Base-by-base conservation (phyloP, 106 monocot genomes). In the Cymbidium sinense region DNA sequence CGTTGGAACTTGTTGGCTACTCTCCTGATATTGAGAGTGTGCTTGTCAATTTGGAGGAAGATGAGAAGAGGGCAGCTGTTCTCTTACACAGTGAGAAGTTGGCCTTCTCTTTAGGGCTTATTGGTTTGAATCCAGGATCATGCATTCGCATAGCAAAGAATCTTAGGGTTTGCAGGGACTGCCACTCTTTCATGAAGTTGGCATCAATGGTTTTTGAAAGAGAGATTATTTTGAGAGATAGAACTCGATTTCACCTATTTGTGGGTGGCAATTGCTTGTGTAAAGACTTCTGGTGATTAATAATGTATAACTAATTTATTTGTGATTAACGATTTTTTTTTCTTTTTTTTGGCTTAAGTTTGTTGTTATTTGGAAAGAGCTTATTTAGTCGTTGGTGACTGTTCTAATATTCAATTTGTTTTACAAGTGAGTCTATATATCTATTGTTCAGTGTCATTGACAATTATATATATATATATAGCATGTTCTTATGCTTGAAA, bases 81-180 rank as follows among this genome's bases (percentile, higher is more conserved):
- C 76, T 88, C 1, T 43, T 77, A 52, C 93, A 93, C 74, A 83
- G 93, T 61, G 87, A 94, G 73, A 94, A 94, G 83, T 33, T 94
- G 13, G 91, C 91, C 18, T 76, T 91, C 20, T 82, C 84, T n/a
- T 84, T 91, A 70, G 88, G 82, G 64, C 79, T 91, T 28, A 84
- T 91, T 13, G 74, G 41, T 36, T 65, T 72, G 12, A 54, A 0
- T 10, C 72, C 31, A 3, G 77, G 86, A 2, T 82, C 70, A 7
- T 73, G 80, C 20, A 80, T 93, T 19, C 83, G 90, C 73, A 86
- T 93, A 70, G 85, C 91, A 7, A 93, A 81, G 70, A 93, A 85
- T 61, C 81, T 88, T 7, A 87, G 93, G 74, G 76, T 89, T 41
- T 91, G 91, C 75, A 85, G 82, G 64, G 93, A 91, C 78, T 91